Base-by-base conservation (phyloP, 2,329 filamentous ascomycete species). In the Colletotrichum sojae region DNA sequence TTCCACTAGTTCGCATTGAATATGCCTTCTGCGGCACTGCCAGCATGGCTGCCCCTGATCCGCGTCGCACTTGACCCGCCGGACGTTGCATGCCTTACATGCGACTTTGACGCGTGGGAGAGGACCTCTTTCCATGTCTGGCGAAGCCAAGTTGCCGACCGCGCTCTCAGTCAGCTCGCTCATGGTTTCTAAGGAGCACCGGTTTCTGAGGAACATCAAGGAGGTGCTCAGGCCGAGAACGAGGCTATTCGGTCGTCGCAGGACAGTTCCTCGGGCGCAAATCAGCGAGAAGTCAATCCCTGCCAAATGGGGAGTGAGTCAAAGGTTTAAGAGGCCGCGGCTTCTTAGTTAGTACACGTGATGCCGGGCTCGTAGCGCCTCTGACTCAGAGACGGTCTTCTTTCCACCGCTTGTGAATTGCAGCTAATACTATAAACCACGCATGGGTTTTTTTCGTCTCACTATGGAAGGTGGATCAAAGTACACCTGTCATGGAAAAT, bases 41-140 rank as follows among this genome's bases (percentile, higher is more conserved):
- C 60, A 68, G 36, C 65, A 68, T 16, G 65, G 65, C 4, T 63
- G 45, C 12, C 51, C 52, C 13, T 65, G 49, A 16, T 43, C 60
- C 10, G 60, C 60, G 5, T 68, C 60, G 12, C 60, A 68, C 22
- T 68, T 68, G n/a, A 68, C 60, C 22, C 65, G 52, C 27, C 65
- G 48, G 5, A 53, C 61, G 2, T 63, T 63, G 10, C 60, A 68
- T 8, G 60, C 52, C 15, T 68, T 68, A 43, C 60, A 68, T n/a
- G 65, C 65, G 9, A 68, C 46, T n/a, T 39, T 76, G 75, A 73
- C 77, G 18, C 65, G 13, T 6, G 65, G 20, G 3, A 39, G 16
- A 20, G 62, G 46, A 18, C 10, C 16, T 4, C 54, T 40, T 16
- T 8, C 36, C 6, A 22, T 2, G 3, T 25, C 13, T 9, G 73